Percentiles rank a stretch among this genome's conserved stretches.
Evolutionary conservation across 768 basidiomycete genomes (phyloP).

Genomic region (Peribolospora kevripleyi): DNA sequence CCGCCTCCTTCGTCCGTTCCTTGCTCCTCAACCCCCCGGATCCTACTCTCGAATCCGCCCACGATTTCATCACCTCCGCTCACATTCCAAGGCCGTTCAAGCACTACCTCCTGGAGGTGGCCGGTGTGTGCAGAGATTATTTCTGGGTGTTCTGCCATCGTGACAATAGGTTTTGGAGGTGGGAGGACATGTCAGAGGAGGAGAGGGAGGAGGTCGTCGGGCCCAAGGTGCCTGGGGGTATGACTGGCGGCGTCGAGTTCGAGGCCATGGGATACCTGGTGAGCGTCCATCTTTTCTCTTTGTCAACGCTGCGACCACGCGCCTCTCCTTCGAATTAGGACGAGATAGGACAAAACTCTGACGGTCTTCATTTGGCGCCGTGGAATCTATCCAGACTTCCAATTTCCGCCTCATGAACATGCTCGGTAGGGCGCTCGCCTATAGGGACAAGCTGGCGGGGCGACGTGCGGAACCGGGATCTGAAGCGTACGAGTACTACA

Average conservation of each 20-base stretch:
- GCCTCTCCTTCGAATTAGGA: background rate
- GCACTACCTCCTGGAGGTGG: conserved; percentile 55
- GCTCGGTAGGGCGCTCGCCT: conserved; percentile 39
- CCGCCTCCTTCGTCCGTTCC: conserved; percentile 2
- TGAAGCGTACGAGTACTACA: conserved; percentile 49
- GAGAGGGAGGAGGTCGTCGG: conserved; percentile 42
- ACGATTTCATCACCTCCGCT: conserved; percentile 21
- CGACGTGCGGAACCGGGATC: conserved; percentile 34
- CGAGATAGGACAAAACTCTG: background rate
- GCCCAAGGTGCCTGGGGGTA: conserved; percentile 81
- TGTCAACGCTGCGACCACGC: background rate
- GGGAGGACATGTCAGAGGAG: conserved; percentile 56
- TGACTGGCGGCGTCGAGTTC: conserved; percentile 95
- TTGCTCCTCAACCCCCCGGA: conserved; percentile 12
- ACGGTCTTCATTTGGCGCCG: background rate
- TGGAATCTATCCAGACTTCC: conserved; percentile 33
- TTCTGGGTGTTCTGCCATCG: conserved; percentile 73
- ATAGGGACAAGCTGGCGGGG: conserved; percentile 39
- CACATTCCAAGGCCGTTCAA: conserved; percentile 39
- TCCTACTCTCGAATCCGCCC: conserved; percentile 12
- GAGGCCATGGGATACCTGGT: conserved; percentile 94
- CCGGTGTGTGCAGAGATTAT: conserved; percentile 63
- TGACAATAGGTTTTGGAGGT: conserved; percentile 70
- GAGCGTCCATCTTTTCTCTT: conserved; percentile 16
- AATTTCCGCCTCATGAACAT: conserved; percentile 73